Conservation (phyloP, 2,329 filamentous ascomycete genomes). For the Aspergillus japonicus region DNA sequence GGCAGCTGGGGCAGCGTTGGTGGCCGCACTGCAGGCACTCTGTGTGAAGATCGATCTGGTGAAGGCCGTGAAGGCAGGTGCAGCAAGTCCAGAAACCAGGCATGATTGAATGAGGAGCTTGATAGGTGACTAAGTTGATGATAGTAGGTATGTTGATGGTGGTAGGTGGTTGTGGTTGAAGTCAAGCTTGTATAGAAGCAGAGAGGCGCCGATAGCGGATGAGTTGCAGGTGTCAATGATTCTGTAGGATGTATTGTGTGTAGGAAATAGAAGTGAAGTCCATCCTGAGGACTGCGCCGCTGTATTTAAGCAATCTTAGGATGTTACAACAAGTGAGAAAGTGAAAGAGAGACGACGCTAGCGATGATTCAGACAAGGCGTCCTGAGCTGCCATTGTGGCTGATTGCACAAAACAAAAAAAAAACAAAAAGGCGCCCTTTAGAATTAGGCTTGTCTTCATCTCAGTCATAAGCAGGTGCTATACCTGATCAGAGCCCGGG, state of each 20-base stretch:
- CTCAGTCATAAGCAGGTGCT: slow-evolving; percentile 4
- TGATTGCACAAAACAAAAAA: background rate
- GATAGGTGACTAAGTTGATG: background rate
- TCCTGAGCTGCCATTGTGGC: slow-evolving; percentile 3
- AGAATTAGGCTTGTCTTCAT: background rate
- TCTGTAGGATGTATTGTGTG: background rate
- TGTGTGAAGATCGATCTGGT: background rate
- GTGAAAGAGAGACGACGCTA: background rate
- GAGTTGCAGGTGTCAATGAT: background rate
- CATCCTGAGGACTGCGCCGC: background rate
- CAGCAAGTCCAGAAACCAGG: slow-evolving; percentile 6
- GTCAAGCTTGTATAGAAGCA: background rate
- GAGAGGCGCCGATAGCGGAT: background rate
- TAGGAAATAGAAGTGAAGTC: background rate
- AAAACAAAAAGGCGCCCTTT: background rate
- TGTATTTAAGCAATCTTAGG: slow-evolving; percentile 1
- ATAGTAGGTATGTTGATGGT: background rate
- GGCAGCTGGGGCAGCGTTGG: background rate
- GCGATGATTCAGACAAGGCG: slow-evolving; percentile 10
- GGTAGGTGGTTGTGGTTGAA: background rate
- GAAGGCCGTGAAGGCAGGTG: background rate
- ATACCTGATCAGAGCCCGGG: slow-evolving; percentile 6
- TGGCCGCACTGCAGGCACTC: slow-evolving; percentile 3
- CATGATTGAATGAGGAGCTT: background rate
- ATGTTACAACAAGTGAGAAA: background rate